Base-by-base conservation (phyloP, 352 stramenopile genomes). In the Phytophthora megakarya region DNA sequence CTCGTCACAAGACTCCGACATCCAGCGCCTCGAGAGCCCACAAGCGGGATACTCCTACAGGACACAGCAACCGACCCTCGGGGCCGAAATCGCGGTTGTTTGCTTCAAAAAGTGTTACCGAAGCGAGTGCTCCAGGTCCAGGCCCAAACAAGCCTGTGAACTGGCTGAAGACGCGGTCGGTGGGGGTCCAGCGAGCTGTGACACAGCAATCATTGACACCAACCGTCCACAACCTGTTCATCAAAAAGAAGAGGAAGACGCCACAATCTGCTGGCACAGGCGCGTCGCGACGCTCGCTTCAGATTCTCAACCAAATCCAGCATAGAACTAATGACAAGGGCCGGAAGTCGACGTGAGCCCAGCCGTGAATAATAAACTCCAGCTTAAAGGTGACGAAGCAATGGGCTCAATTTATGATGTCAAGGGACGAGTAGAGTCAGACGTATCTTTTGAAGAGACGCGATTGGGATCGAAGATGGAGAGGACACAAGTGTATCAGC, bases 261-360 rank as follows among this genome's bases (percentile, higher is more conserved):
- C 82, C 82, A 33, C 86, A 80, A 5, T 84, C 79, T 0, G 42
- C 65, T 22, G 61, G 67, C 16, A 62, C 50, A 13, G 82, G 82
- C 11, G 76, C 86, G 1, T 95, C 86, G 21, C 61, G 82, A 11
- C 67, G 86, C 32, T 92, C 84, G 26, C 73, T 95, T 18, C 85
- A 95, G 58, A 95, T 95, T 50, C 66, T 95, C 23, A 95, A 86
- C 67, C 80, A 93, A 54, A 92, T 95, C 49, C 78, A 86, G 56
- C 77, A 89, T 70, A 76, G 72, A 60, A 73, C 71, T 8, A 73
- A 30, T 16, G 75, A 84, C 59, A 82, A 78, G 32, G 60, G 59
- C 44, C 69, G 70, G 54, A 81, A 79, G 47, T 76, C 63, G 18
- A 77, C 58, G n/a, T 72, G 53, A 78, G 48, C 21, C 48, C 12